Percentiles rank a stretch among this genome's conserved stretches.
Evolutionary conservation across 164 flowering plant species (phyloP).

Genomic region (Stephania cephalantha): DNA sequence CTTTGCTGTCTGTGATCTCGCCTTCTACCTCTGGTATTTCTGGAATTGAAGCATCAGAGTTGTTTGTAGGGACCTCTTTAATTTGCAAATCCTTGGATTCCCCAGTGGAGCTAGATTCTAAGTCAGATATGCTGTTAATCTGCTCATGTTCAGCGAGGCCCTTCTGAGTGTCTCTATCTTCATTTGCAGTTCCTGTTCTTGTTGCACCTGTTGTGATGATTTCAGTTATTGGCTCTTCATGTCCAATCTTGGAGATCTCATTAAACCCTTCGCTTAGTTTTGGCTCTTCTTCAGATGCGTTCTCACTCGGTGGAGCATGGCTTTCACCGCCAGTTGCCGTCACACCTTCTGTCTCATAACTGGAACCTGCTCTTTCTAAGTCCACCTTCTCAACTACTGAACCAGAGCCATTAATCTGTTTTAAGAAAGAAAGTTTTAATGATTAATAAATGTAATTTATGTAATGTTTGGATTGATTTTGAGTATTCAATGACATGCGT

Average conservation of each 20-base stretch:
- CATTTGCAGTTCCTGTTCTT: conserved; percentile 5
- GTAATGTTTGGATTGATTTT: no score
- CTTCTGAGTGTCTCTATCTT: conserved; percentile 11
- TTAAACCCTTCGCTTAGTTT: conserved; percentile 7
- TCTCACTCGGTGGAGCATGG: conserved; percentile 4
- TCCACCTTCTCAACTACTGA: conserved; percentile 9
- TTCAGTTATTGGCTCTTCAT: conserved; percentile 14
- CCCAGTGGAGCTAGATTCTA: neutral
- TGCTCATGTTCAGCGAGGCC: conserved; percentile 15
- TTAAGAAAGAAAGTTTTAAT: neutral
- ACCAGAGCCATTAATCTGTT: conserved; percentile 13
- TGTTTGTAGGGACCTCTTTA: conserved; percentile 5
- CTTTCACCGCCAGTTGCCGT: conserved; percentile 8
- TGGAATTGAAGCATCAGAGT: conserved; percentile 6
- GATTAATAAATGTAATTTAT: neutral
- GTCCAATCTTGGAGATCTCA: conserved; percentile 8
- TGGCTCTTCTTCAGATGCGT: conserved; percentile 16
- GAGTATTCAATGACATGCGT: no score
- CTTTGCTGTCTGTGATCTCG: conserved; percentile 11
- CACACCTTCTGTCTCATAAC: conserved; percentile 8
- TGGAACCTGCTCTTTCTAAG: conserved; percentile 7
- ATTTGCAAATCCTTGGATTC: conserved; percentile 7
- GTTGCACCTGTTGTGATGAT: conserved; percentile 3
- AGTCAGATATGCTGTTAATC: conserved; percentile 6
- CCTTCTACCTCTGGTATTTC: conserved; percentile 12